These are phyloP conservation scores for Fusarium chuoi DNA, from an alignment of 2,329 filamentous ascomycete species.

Conservation along the genomic window DNA sequence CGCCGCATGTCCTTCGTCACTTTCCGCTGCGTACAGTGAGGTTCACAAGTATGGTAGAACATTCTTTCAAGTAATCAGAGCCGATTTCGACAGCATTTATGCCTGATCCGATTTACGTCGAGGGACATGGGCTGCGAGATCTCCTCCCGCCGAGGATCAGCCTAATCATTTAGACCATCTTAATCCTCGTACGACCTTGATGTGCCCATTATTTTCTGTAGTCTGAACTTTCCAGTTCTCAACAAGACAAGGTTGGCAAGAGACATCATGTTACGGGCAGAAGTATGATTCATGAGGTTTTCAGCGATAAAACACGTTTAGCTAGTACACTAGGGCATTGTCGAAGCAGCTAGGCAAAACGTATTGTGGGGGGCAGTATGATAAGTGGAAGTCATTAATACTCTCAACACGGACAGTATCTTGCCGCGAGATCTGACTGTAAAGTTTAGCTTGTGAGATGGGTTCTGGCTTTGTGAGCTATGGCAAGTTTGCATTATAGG, in stretches of 20 bases:
- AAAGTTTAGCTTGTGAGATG: neutral
- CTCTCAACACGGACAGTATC: neutral
- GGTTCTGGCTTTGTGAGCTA: neutral
- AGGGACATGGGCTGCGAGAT: neutral
- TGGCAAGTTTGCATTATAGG: neutral
- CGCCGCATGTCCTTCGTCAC: neutral
- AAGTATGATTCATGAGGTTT: neutral
- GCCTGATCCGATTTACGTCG: neutral
- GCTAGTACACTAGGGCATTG: neutral
- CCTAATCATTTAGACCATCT: too few relatives aligned
- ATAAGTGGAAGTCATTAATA: slow-evolving; percentile 4
- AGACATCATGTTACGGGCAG: neutral
- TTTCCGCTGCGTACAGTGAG: neutral
- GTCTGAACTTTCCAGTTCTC: neutral
- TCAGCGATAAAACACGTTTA: neutral
- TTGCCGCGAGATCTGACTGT: slow-evolving; percentile 8
- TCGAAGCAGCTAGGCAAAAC: neutral
- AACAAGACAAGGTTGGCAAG: neutral
- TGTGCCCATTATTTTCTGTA: neutral
- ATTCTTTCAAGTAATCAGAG: neutral
- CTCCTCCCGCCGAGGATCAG: neutral
- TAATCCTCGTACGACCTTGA: neutral
- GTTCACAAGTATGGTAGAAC: neutral
- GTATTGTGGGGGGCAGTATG: neutral
- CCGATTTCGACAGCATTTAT: neutral